These are phyloP conservation scores for Saksenaea oblongispora DNA, from an alignment of 371 early-diverging fungal genomes.

Conservation along the genomic window DNA sequence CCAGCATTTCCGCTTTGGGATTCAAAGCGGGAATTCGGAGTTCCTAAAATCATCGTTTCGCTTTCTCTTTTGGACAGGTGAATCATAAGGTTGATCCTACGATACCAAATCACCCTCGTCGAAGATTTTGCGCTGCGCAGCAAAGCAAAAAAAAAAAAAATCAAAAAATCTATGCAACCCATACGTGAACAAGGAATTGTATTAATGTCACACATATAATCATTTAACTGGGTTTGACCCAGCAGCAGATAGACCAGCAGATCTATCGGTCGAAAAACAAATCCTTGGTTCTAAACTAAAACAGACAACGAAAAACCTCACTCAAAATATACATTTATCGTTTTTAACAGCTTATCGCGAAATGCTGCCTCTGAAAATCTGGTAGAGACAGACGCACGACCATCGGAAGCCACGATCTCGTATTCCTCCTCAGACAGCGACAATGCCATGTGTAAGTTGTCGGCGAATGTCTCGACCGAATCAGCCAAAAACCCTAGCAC, in stretches of 20 bases:
- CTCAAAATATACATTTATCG: conserved; percentile 32
- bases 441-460: conserved; percentile 55
- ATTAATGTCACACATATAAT: too few relatives aligned
- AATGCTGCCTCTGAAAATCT: conserved; percentile 77
- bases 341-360: conserved; percentile 39
- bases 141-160: background rate
- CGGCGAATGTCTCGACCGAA: conserved; percentile 68
- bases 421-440: conserved; percentile 38
- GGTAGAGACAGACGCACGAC: conserved; percentile 62
- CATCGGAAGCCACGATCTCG: conserved; percentile 56
- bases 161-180: background rate
- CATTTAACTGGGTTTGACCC: too few relatives aligned
- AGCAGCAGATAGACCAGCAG: too few relatives aligned
- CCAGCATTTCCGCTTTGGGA: background rate
- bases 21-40: background rate
- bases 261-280: too few relatives aligned
- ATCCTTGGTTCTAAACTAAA: background rate
- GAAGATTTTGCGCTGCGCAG: background rate
- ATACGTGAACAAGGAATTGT: background rate
- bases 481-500: conserved; percentile 69
- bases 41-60: background rate
- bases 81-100: too few relatives aligned
- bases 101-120: too few relatives aligned
- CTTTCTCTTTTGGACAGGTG: background rate
- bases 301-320: background rate